Base-by-base conservation (phyloP, 257 asterid genomes). In the Verbena officinalis region DNA sequence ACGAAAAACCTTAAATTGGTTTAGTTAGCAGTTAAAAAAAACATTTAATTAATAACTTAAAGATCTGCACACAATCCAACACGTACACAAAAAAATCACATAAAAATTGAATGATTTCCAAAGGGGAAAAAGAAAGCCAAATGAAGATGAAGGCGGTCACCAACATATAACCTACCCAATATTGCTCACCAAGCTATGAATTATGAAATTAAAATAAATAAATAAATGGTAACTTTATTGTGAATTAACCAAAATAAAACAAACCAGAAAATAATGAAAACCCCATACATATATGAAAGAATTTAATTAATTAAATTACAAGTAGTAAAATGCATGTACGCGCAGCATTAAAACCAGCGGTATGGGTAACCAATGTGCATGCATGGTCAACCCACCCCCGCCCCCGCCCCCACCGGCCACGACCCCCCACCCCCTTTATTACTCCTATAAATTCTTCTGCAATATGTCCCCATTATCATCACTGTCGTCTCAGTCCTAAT, bases 261-360 rank as follows among this genome's bases (percentile, higher is more conserved):
- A 27, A 14, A 40, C 10, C 40, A 38, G 22, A 17, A n/a, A n/a
- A 3, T 1, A 13, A 38, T 15, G 2, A 3, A 9, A 16, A 2
- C 4, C 40, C 4, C 8, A 27, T 27, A 27, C 5, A 27, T 27
- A 27, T 27, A 27, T 2, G 33, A 27, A 36, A 7, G 40, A 36
- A 4, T 36, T 36, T 36, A n/a, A n/a, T n/a, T 36, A 36, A 65
- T 17, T 17, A 39, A 52, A 60, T n/a, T n/a, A 55, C 10, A 60
- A 49, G 30, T 62, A 42, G 65, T 58, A 9, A 59, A 48, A 23
- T 56, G 55, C 38, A 23, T 56, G 55, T 10, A 54, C 66, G 75
- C 78, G 80, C 70, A 30, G 79, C 89, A 78, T 85, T 71, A 84
- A 86, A 78, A 79, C 80, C 67, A 75, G 52, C 85, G 61, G 80